Evolutionary conservation across 1,139 yeast genomes (phyloP).

Genomic region (Oligophagozyma castellii): DNA sequence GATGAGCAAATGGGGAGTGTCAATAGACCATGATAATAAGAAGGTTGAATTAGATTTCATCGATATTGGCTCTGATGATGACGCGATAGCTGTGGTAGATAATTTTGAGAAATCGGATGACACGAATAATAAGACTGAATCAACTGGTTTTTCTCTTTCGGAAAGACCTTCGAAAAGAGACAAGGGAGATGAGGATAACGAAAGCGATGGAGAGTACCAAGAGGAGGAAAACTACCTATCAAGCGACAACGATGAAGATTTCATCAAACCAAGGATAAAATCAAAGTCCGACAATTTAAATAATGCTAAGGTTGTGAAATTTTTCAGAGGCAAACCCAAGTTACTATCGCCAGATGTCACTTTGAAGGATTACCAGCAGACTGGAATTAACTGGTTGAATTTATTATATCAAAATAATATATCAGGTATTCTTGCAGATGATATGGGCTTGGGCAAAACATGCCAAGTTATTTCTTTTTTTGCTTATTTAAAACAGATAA

Average conservation of each 20-base stretch:
- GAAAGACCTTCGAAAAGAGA: not conserved
- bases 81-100: constrained; percentile 24
- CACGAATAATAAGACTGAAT: constrained; percentile 34
- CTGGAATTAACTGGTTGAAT: constrained; percentile 88
- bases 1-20: constrained; percentile 78
- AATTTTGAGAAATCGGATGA: constrained; percentile 22
- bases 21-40: constrained; percentile 38
- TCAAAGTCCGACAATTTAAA: constrained; percentile 4
- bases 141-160: constrained; percentile 10
- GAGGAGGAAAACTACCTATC: constrained; percentile 24
- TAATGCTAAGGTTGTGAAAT: constrained; percentile 27
- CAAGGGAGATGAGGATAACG: constrained; percentile 22
- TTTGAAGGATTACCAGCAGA: constrained; percentile 82
- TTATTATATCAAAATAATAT: constrained; percentile 61
- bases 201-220: constrained; percentile 17
- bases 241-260: constrained; percentile 12
- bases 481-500: constrained; percentile 62
- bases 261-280: constrained; percentile 5
- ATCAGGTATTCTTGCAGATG: constrained; percentile 93
- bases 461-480: constrained; percentile 92
- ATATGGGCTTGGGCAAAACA: constrained; percentile 95
- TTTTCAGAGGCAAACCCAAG: constrained; percentile 59
- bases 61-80: constrained; percentile 21
- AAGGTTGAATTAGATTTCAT: constrained; percentile 26
- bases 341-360: constrained; percentile 48